phyloP scores from a whole-genome alignment of 352 stramenopile genomes.

The Thalassiosira exigua region DNA sequence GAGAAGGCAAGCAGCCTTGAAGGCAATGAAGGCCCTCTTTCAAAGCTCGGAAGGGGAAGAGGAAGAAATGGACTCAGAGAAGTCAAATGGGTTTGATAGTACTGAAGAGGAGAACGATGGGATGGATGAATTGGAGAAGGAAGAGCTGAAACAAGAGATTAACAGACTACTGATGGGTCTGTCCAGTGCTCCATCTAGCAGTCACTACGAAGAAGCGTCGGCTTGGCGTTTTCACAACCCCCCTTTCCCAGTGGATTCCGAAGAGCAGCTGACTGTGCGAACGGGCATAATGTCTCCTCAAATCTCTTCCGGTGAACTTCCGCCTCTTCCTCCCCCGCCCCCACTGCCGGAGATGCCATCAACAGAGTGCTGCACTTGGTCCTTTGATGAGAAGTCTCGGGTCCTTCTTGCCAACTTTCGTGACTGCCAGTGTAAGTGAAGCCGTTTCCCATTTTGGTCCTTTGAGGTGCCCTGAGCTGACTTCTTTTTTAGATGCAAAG shows the following conservation, averaged over 20 bases:
- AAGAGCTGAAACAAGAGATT: constrained; percentile 10
- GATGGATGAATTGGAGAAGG: neutral
- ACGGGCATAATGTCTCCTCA: neutral
- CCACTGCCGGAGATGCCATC: constrained; percentile 26
- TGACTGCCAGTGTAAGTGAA: neutral
- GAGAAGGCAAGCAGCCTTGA: constrained; percentile 1
- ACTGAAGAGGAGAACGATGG: neutral
- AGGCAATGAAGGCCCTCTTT: neutral
- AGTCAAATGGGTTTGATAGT: neutral
- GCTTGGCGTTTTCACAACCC: constrained; percentile 75
- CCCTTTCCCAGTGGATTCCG: constrained; percentile 31
- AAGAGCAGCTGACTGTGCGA: constrained; percentile 29
- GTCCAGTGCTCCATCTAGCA: neutral
- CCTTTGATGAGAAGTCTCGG: constrained; percentile 61
- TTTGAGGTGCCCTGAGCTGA: too few species aligned
- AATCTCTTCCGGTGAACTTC: neutral
- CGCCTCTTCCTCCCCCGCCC: constrained; percentile 38
- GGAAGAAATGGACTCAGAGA: neutral
- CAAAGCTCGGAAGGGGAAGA: constrained; percentile 4
- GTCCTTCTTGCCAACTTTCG: constrained; percentile 69
- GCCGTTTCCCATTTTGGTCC: too few species aligned
- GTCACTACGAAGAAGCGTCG: constrained; percentile 70
- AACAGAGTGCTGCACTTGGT: constrained; percentile 63
- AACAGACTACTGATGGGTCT: too few species aligned
- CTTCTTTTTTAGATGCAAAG: too few species aligned